Percentiles rank a stretch among this genome's conserved stretches.
phyloP scores from a whole-genome alignment of 768 basidiomycete species.

The Nidularia sp. region DNA sequence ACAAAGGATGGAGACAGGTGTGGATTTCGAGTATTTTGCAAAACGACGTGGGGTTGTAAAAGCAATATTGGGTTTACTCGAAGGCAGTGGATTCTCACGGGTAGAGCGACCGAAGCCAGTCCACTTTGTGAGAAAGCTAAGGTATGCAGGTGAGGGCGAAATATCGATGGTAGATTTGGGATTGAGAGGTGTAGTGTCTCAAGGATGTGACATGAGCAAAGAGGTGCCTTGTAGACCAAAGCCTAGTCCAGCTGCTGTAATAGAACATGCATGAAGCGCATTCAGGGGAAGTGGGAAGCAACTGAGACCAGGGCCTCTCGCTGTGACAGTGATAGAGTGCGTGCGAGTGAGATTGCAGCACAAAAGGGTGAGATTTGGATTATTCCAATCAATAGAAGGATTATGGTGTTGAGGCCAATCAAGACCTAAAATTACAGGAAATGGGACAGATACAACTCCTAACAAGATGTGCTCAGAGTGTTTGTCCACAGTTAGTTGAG shows the following conservation, averaged over 20 bases:
- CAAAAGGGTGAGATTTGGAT: slow-evolving; percentile 13
- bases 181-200: too few species aligned
- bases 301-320: slow-evolving; percentile 19
- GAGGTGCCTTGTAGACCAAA: slow-evolving; percentile 14
- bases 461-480: slow-evolving; percentile 25
- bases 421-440: slow-evolving; percentile 30
- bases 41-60: slow-evolving; percentile 11
- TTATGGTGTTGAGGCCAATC: slow-evolving; percentile 32
- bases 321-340: slow-evolving; percentile 10
- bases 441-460: slow-evolving; percentile 23
- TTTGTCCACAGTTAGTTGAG: slow-evolving; percentile 16
- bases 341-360: slow-evolving; percentile 19
- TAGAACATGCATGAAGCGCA: slow-evolving; percentile 7
- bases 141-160: background rate
- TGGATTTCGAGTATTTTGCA: slow-evolving; percentile 13
- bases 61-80: slow-evolving; percentile 9
- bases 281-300: slow-evolving; percentile 4
- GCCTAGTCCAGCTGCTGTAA: slow-evolving; percentile 20
- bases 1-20: background rate
- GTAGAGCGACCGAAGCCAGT: slow-evolving; percentile 14
- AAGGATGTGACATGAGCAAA: background rate
- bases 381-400: slow-evolving; percentile 27
- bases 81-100: slow-evolving; percentile 2
- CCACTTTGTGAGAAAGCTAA: slow-evolving; percentile 7
- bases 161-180: too few species aligned